Conservation (phyloP, 768 basidiomycete species). For the Suillus sp. region DNA sequence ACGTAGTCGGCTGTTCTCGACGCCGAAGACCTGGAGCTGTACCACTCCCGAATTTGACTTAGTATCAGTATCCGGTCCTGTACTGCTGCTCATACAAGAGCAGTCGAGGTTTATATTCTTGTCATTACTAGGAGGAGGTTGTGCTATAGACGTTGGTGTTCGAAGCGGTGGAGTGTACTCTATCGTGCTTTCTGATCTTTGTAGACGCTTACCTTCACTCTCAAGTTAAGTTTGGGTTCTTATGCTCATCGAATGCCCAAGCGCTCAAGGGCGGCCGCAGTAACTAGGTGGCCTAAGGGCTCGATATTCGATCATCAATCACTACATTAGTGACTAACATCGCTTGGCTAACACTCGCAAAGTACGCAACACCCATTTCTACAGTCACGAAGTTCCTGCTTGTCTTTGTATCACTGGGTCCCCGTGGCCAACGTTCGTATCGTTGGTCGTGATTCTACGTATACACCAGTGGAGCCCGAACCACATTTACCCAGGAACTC, state of each 20-base stretch:
- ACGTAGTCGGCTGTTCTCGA: neutral
- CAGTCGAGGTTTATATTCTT: constrained; percentile 2
- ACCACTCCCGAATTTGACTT: neutral
- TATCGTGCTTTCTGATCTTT: neutral
- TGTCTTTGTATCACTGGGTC: constrained; percentile 28
- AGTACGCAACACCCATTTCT: constrained; percentile 30
- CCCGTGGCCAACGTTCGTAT: constrained; percentile 35
- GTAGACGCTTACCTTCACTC: neutral
- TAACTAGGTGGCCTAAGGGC: neutral
- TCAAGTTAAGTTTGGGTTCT: neutral
- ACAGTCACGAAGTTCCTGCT: constrained; percentile 24
- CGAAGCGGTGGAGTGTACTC: neutral
- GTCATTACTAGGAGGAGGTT: too few relatives aligned
- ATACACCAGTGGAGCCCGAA: constrained; percentile 34
- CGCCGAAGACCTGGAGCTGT: neutral
- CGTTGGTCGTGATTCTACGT: constrained; percentile 28
- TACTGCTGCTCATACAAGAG: neutral
- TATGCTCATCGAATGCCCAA: neutral
- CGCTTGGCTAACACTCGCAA: constrained; percentile 18
- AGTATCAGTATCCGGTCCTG: neutral
- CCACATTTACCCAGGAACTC: constrained; percentile 28
- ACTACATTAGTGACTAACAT: neutral
- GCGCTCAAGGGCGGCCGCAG: neutral
- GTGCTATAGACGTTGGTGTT: neutral
- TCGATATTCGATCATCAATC: neutral